These are phyloP conservation scores for Aspergillus sp. DNA, from an alignment of 2,329 filamentous ascomycete genomes.

Conservation along the genomic window DNA sequence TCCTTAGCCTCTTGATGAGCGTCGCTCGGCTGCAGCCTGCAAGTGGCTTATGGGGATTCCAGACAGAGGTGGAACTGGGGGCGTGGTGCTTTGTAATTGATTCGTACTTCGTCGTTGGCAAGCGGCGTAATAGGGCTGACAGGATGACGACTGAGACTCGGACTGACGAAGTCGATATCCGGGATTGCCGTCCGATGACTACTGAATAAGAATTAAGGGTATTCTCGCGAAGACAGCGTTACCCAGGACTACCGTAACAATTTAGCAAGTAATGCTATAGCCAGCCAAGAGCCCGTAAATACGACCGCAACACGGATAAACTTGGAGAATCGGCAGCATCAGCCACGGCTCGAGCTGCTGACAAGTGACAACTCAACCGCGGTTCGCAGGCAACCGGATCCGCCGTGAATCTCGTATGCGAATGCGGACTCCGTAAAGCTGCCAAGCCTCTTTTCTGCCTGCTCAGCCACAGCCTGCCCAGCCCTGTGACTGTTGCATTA, in stretches of 20 bases:
- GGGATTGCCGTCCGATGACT: too few relatives aligned
- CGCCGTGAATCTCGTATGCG: neutral
- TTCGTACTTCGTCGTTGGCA: too few relatives aligned
- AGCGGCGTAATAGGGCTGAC: too few relatives aligned
- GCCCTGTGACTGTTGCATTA: neutral
- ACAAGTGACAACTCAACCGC: neutral
- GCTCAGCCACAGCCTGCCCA: constrained; percentile 19
- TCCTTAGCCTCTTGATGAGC: neutral
- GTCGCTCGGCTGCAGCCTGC: neutral
- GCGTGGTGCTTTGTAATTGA: too few relatives aligned
- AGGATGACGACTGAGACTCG: too few relatives aligned
- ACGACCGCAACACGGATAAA: neutral
- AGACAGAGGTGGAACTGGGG: too few relatives aligned
- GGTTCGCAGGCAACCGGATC: neutral
- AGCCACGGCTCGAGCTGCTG: neutral
- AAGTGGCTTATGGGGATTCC: neutral
- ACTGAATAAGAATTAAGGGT: too few relatives aligned
- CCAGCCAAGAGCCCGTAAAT: too few relatives aligned
- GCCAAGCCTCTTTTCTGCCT: constrained; percentile 14
- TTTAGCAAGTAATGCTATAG: too few relatives aligned
- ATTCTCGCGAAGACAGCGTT: too few relatives aligned
- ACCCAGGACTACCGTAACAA: too few relatives aligned
- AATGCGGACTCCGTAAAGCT: neutral
- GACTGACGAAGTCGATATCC: too few relatives aligned
- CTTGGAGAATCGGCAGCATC: neutral